These are phyloP conservation scores for Amaranthus cruentus DNA, from an alignment of 148 eudicot species.

Conservation along the genomic window DNA sequence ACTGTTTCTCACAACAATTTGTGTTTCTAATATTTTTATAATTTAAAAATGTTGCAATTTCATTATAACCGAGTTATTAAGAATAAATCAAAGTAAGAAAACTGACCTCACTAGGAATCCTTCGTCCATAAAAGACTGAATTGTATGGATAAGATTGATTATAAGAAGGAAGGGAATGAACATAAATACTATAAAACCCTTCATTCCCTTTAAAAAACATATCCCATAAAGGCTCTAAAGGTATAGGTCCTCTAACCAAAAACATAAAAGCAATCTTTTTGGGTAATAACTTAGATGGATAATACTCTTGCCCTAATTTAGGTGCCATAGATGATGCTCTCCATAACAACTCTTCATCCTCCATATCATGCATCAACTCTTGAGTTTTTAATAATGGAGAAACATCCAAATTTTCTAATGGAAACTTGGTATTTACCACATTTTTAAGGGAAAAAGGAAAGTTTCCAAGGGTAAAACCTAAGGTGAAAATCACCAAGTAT, in stretches of 20 bases:
- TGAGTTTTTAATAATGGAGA: neutral
- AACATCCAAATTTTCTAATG: neutral
- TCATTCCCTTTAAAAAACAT: slow-evolving; percentile 53
- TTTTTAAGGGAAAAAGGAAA: slow-evolving; percentile 3
- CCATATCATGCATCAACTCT: slow-evolving; percentile 18
- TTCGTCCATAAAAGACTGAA: slow-evolving; percentile 54
- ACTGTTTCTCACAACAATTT: too few species aligned
- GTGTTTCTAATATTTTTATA: neutral
- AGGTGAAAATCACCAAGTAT: slow-evolving; percentile 46
- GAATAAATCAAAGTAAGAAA: neutral
- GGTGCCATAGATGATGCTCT: slow-evolving; percentile 51
- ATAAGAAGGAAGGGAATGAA: slow-evolving; percentile 55
- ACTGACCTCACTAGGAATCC: slow-evolving; percentile 65
- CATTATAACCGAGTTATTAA: too few species aligned
- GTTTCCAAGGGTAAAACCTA: slow-evolving; percentile 46
- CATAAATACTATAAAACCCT: slow-evolving; percentile 52
- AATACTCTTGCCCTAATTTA: neutral
- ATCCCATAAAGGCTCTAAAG: slow-evolving; percentile 72
- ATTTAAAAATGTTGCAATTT: too few species aligned
- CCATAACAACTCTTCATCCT: slow-evolving; percentile 48
- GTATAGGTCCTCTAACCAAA: slow-evolving; percentile 50
- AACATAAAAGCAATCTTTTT: slow-evolving; percentile 79
- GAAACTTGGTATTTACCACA: neutral
- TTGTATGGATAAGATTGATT: slow-evolving; percentile 26
- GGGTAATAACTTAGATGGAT: slow-evolving; percentile 16